Percentiles rank a stretch among this genome's conserved stretches.
Conservation (phyloP, 306 rosid genomes). For the Dicorynia guianensis region DNA sequence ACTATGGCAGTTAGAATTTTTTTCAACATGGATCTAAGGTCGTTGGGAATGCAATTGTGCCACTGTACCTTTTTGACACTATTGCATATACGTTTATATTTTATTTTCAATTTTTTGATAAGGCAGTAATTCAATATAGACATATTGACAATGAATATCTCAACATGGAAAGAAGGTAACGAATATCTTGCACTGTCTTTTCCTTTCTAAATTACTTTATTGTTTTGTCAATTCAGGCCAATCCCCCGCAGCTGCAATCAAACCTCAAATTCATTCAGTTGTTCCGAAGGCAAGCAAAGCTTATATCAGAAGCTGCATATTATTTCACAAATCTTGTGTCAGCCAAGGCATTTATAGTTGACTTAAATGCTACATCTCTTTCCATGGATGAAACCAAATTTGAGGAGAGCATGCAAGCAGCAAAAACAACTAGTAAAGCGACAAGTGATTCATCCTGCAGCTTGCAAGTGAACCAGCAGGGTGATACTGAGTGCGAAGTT, state of each 20-base stretch:
- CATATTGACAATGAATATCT: conserved; percentile 16
- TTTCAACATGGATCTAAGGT: not conserved
- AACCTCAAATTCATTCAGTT: conserved; percentile 71
- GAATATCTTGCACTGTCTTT: not conserved
- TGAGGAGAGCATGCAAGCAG: conserved; percentile 69
- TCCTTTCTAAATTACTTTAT: conserved; percentile 13
- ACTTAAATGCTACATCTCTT: conserved; percentile 60
- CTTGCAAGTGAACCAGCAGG: conserved; percentile 38
- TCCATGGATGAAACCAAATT: conserved; percentile 62
- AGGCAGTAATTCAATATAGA: not conserved
- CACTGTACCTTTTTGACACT: not conserved
- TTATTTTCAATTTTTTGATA: too few species aligned
- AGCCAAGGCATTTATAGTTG: conserved; percentile 61
- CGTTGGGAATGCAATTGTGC: not conserved
- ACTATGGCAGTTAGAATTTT: not conserved
- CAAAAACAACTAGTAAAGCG: conserved; percentile 45
- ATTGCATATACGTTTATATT: not conserved
- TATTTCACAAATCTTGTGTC: conserved; percentile 67
- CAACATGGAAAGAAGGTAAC: not conserved
- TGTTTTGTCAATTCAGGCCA: conserved; percentile 51
- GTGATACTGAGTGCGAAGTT: conserved; percentile 30
- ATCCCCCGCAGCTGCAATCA: conserved; percentile 80
- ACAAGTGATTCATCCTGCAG: conserved; percentile 35
- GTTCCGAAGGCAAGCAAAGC: conserved; percentile 71
- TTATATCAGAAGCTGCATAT: conserved; percentile 63